phyloP scores from a whole-genome alignment of 805 yeast species.

The Candida wancherniae region DNA sequence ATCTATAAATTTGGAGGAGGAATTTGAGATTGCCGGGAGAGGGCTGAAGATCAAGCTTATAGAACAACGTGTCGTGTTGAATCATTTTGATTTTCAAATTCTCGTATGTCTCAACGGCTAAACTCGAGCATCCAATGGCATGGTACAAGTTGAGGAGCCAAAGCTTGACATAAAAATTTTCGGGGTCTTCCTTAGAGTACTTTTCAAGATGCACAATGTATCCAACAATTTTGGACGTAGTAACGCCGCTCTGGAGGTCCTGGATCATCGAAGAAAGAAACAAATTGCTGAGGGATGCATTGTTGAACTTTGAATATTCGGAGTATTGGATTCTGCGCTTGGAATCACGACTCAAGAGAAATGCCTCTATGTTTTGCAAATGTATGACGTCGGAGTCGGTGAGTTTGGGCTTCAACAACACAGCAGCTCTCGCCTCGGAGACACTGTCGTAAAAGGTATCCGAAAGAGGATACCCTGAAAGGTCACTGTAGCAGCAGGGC shows the following conservation, averaged over 20 bases:
- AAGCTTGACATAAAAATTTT: slow-evolving; percentile 64
- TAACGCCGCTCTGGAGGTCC: slow-evolving; percentile 18
- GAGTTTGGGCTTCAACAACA: slow-evolving; percentile 2
- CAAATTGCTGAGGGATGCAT: slow-evolving; percentile 10
- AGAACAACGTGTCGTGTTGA: slow-evolving; percentile 68
- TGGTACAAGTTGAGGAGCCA: slow-evolving; percentile 68
- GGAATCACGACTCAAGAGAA: too few species aligned
- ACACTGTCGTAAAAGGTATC: slow-evolving; percentile 5
- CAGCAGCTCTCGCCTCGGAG: neutral
- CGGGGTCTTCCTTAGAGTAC: slow-evolving; percentile 52
- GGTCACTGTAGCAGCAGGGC: slow-evolving; percentile 61
- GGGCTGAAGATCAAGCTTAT: slow-evolving; percentile 46
- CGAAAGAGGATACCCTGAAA: slow-evolving; percentile 21
- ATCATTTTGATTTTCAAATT: slow-evolving; percentile 63
- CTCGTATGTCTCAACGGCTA: slow-evolving; percentile 48
- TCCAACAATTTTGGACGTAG: slow-evolving; percentile 23
- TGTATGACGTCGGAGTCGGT: slow-evolving; percentile 2
- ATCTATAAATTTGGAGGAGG: slow-evolving; percentile 30
- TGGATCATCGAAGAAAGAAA: slow-evolving; percentile 13
- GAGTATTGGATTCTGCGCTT: neutral
- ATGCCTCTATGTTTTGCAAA: slow-evolving; percentile 10
- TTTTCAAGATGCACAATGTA: slow-evolving; percentile 55
- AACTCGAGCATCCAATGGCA: slow-evolving; percentile 48
- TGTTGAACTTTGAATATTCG: slow-evolving; percentile 4
- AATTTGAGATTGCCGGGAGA: slow-evolving; percentile 31